Conservation (phyloP, 768 basidiomycete genomes). For the Fibroporia radiculosa region DNA sequence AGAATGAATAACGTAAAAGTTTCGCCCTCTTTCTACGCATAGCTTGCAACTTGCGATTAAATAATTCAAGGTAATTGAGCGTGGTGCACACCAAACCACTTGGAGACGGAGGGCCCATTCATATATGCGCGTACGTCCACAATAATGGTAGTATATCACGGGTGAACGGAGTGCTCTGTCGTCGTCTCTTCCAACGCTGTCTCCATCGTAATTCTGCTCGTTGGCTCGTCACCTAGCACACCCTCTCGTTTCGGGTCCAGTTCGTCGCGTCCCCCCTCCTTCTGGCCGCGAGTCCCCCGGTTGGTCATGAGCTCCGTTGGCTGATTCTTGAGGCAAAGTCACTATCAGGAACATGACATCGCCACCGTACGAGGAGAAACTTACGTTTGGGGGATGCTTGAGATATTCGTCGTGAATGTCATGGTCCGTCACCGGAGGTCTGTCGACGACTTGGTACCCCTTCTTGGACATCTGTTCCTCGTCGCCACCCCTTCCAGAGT, state of each 20-base stretch:
- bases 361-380: neutral
- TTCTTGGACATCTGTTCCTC: conserved; percentile 22
- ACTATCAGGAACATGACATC: too few relatives aligned
- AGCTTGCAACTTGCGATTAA: too few relatives aligned
- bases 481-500: neutral
- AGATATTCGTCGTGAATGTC: conserved; percentile 30
- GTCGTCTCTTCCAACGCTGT: conserved; percentile 13
- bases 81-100: too few relatives aligned
- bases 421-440: conserved; percentile 19
- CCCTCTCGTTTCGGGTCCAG: conserved; percentile 9
- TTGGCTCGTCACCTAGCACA: conserved; percentile 15
- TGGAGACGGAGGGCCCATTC: too few relatives aligned
- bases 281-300: conserved; percentile 11
- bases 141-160: too few relatives aligned
- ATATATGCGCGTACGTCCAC: too few relatives aligned
- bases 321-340: conserved; percentile 12
- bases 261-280: conserved; percentile 17
- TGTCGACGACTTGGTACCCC: conserved; percentile 20
- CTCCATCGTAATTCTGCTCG: conserved; percentile 15
- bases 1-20: too few relatives aligned
- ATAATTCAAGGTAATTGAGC: neutral
- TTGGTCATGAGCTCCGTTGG: conserved; percentile 5
- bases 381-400: conserved; percentile 23
- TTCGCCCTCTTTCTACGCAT: too few relatives aligned
- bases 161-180: conserved; percentile 20